phyloP scores from a whole-genome alignment of 768 basidiomycete species.

The Russula sp. region DNA sequence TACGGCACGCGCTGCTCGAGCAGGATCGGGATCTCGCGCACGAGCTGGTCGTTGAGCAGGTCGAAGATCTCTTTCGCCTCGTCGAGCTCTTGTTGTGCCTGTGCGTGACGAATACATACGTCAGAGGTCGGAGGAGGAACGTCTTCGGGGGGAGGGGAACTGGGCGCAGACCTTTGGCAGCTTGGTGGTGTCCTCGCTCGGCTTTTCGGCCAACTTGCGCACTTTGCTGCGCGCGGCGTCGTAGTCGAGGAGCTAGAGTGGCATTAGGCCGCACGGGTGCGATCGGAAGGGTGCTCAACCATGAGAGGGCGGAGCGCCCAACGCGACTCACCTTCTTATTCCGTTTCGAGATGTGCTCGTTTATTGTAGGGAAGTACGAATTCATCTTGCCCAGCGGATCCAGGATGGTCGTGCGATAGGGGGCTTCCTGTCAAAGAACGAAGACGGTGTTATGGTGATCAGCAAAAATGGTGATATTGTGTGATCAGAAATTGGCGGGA shows the following conservation, averaged over 20 bases:
- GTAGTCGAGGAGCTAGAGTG: conserved; percentile 83
- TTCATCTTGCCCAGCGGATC: conserved; percentile 97
- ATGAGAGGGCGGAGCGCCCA: not conserved
- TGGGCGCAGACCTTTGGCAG: conserved; percentile 60
- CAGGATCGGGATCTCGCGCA: conserved; percentile 84
- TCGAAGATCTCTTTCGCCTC: conserved; percentile 94
- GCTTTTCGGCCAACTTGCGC: conserved; percentile 87
- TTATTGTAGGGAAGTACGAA: conserved; percentile 88
- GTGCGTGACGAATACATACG: not conserved
- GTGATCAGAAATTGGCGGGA: not conserved
- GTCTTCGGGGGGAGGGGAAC: conserved; percentile 4
- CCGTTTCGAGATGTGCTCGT: conserved; percentile 89
- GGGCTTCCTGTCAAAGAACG: conserved; percentile 59
- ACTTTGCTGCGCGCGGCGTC: conserved; percentile 87
- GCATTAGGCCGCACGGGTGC: conserved; percentile 1
- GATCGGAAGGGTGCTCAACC: conserved; percentile 13
- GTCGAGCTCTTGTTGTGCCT: conserved; percentile 96
- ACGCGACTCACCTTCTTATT: conserved; percentile 80
- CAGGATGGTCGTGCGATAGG: conserved; percentile 90
- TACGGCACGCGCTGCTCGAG: conserved; percentile 95
- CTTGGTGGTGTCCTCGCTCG: conserved; percentile 88
- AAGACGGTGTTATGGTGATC: not conserved
- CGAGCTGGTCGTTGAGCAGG: conserved; percentile 86
- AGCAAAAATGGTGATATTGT: not conserved
- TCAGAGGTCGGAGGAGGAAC: not conserved